These are phyloP conservation scores for Aspergillus nomiae DNA, from an alignment of 2,329 filamentous ascomycete species.

Conservation along the genomic window DNA sequence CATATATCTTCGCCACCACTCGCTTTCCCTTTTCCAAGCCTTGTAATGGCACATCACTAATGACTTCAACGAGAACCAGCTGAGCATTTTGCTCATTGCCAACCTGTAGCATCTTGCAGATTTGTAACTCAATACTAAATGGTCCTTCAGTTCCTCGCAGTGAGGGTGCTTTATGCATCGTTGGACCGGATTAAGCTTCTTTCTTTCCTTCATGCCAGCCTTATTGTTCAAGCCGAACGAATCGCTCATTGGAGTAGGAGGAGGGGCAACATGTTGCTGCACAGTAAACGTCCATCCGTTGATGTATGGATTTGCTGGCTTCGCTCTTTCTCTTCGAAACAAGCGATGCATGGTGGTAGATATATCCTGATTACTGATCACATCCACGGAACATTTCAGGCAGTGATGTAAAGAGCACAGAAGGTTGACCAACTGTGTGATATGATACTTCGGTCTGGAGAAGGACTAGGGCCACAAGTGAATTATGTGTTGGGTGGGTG, in stretches of 20 bases:
- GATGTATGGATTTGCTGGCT: not conserved
- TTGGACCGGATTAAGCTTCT: not conserved
- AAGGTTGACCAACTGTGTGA: not conserved
- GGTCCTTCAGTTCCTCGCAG: not conserved
- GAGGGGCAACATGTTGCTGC: not conserved
- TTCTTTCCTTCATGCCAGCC: not conserved
- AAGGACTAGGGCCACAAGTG: not conserved
- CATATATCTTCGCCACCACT: constrained; percentile 27
- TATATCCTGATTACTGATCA: not conserved
- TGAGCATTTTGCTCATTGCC: not conserved
- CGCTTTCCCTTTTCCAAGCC: constrained; percentile 6
- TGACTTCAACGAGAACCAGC: not conserved
- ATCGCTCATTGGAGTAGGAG: not conserved
- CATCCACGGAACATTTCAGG: not conserved
- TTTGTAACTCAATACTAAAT: not conserved
- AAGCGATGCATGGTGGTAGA: not conserved
- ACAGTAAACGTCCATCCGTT: not conserved
- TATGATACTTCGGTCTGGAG: not conserved
- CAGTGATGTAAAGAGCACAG: not conserved
- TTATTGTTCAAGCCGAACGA: not conserved
- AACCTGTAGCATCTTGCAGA: not conserved
- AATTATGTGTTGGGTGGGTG: not conserved
- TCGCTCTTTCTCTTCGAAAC: not conserved
- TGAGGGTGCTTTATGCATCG: not conserved
- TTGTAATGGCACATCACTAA: not conserved